Percentiles rank a stretch among this genome's conserved stretches.
Evolutionary conservation across 306 rosid species (phyloP).

Genomic region (Astragalus membranaceus): DNA sequence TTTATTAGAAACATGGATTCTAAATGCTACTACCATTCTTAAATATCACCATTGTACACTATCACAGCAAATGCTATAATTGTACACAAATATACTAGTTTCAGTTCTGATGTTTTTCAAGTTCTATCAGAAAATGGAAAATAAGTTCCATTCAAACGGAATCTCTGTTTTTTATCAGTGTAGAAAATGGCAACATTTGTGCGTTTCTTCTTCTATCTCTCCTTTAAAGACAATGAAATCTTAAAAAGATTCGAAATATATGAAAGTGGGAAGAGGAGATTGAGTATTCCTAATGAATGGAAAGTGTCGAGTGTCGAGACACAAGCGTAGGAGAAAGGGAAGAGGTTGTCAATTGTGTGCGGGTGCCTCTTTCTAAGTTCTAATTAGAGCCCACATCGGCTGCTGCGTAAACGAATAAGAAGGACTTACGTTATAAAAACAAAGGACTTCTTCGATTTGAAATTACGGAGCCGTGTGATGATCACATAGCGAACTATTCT

Average conservation of each 20-base stretch:
- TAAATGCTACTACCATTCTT: not conserved
- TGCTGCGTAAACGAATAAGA: no score
- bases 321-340: no score
- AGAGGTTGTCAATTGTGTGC: not conserved
- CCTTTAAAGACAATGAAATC: no score
- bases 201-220: no score
- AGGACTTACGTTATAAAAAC: not conserved
- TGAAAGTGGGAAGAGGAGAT: no score
- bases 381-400: not conserved
- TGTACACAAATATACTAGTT: not conserved
- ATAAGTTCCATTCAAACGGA: not conserved
- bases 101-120: no score
- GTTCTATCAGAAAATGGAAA: no score
- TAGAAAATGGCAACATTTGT: constrained; percentile 48
- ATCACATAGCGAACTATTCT: no score
- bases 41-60: not conserved
- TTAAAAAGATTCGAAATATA: no score
- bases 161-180: constrained; percentile 18
- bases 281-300: no score
- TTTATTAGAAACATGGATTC: not conserved
- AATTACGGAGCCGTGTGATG: constrained; percentile 19
- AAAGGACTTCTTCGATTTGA: rapidly evolving
- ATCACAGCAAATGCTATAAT: not conserved
- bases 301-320: no score
- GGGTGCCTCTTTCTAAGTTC: no score